phyloP scores from a whole-genome alignment of 495 filamentous ascomycete species.

The Cryomyces minteri region DNA sequence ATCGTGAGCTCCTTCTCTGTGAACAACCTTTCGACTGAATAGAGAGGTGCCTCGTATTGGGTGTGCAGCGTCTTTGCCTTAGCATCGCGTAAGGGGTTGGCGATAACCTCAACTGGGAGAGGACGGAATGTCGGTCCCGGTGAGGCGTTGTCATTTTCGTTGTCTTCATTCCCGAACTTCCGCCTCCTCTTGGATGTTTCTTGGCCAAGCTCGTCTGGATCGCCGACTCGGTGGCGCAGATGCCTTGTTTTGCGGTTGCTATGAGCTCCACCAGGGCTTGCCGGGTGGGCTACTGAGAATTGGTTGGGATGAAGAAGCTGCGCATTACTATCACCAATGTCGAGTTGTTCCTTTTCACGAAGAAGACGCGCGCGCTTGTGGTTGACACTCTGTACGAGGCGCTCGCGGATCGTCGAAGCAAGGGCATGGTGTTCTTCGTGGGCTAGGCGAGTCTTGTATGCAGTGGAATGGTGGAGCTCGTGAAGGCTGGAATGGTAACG shows the following conservation, averaged over 20 bases:
- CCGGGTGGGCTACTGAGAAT: conserved; percentile 47
- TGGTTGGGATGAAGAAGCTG: conserved; percentile 84
- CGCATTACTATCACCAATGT: conserved; percentile 75
- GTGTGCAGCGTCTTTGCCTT: conserved; percentile 31
- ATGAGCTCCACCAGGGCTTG: conserved; percentile 64
- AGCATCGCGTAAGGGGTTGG: conserved; percentile 34
- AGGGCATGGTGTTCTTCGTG: conserved; percentile 64
- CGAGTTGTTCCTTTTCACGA: conserved; percentile 76
- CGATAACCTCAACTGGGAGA: conserved; percentile 3
- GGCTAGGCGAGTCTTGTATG: conserved; percentile 53
- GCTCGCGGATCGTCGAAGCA: conserved; percentile 62
- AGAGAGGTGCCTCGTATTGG: conserved; percentile 30
- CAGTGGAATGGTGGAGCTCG: conserved; percentile 32
- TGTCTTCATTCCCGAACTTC: conserved; percentile 55
- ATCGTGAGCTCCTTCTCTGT: conserved; percentile 80
- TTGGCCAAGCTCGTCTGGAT: conserved; percentile 48
- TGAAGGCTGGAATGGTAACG: conserved; percentile 28
- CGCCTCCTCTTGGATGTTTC: conserved; percentile 45
- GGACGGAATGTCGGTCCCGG: conserved; percentile 29
- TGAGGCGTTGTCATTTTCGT: conserved; percentile 37
- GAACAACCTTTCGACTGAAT: conserved; percentile 78
- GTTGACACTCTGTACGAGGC: conserved; percentile 59
- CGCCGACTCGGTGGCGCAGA: conserved; percentile 39
- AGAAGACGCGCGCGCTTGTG: conserved; percentile 57
- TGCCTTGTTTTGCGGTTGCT: conserved; percentile 68